Conservation (phyloP, 2,329 filamentous ascomycete genomes). For the Diaporthe ilicicola region DNA sequence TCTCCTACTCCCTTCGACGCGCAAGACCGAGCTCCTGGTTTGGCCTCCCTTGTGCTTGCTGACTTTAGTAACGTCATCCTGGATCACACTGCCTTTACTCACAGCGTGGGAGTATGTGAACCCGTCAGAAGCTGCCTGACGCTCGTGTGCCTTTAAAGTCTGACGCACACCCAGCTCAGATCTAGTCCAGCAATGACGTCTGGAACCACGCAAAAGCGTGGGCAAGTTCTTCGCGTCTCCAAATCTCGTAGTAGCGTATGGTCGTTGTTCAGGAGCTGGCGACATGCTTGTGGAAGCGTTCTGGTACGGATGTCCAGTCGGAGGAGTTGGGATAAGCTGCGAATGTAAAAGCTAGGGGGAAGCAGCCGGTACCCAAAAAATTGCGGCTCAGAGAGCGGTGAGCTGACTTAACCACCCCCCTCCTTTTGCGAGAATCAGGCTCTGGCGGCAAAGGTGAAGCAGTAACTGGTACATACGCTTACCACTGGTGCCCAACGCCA, state of each 20-base stretch:
- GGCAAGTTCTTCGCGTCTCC: rapidly evolving
- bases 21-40: neutral
- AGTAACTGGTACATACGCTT: no score
- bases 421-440: neutral
- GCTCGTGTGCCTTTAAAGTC: neutral
- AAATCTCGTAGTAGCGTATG: no score
- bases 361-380: neutral
- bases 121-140: neutral
- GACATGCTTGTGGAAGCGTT: neutral
- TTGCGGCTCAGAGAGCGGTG: constrained; percentile 5
- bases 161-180: neutral
- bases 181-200: rapidly evolving
- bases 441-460: neutral
- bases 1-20: neutral
- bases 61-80: neutral
- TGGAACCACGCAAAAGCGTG: neutral
- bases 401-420: no score
- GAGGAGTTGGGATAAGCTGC: neutral
- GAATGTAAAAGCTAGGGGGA: neutral
- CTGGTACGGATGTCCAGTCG: neutral
- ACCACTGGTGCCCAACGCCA: constrained; percentile 9
- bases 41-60: neutral
- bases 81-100: neutral
- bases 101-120: neutral
- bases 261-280: neutral